A percentile compares a stretch with the other conserved stretches of the same genome.
Evolutionary conservation across 257 asterid species (phyloP).

Genomic region (Solanum chaucha): DNA sequence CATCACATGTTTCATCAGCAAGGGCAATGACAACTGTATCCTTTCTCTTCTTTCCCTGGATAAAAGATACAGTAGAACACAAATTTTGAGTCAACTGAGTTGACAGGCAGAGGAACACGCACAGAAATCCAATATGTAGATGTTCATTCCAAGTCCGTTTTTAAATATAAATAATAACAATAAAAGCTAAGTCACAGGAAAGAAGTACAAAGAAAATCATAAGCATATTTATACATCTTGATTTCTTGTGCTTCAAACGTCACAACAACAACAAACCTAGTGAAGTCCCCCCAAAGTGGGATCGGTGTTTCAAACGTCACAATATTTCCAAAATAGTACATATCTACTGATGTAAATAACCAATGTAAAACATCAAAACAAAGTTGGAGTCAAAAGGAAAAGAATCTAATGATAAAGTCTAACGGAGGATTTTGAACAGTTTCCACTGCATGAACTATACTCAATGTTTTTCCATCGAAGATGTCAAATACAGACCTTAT

Average conservation of each 20-base stretch:
- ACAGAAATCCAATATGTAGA: neutral
- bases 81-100: neutral
- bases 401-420: neutral
- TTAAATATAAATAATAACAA: neutral
- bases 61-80: constrained; percentile 1
- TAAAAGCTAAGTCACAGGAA: neutral
- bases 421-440: neutral
- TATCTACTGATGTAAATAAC: neutral
- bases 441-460: neutral
- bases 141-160: neutral
- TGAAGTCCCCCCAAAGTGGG: neutral
- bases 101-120: neutral
- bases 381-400: neutral
- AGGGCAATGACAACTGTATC: constrained; percentile 77
- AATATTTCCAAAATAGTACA: neutral
- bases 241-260: neutral
- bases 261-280: neutral
- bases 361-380: neutral
- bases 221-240: neutral
- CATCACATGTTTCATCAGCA: constrained; percentile 66
- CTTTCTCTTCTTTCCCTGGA: constrained; percentile 81
- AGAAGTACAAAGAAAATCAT: neutral
- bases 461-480: neutral
- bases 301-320: neutral
- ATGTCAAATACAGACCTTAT: neutral